Evolutionary conservation across 225 moss, liverwort and hornwort species (phyloP).

Genomic region (Antitrichia curtipendula): DNA sequence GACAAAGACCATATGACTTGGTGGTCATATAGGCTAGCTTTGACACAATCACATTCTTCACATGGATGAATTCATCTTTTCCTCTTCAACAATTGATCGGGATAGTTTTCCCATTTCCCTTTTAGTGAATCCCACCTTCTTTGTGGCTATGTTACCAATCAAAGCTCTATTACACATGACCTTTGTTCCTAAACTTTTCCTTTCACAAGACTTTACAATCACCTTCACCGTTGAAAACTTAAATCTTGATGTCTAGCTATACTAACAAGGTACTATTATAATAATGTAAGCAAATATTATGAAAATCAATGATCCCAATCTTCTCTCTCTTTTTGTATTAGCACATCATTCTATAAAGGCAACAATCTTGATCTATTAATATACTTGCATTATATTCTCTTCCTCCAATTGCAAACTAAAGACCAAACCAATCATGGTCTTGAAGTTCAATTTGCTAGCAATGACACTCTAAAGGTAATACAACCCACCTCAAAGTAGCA

Average conservation of each 20-base stretch:
- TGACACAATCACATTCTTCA: background rate
- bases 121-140: too few relatives aligned
- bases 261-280: background rate
- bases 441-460: background rate
- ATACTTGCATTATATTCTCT: background rate
- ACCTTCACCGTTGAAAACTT: background rate
- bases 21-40: background rate
- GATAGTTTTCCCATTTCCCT: background rate
- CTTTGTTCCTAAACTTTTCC: background rate
- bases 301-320: background rate
- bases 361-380: background rate
- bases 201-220: background rate
- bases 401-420: background rate
- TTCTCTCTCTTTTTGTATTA: background rate
- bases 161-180: background rate
- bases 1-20: background rate
- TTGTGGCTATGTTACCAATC: background rate
- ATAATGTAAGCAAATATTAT: background rate
- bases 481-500: background rate
- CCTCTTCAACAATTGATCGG: accelerated
- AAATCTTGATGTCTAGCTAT: background rate
- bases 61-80: background rate
- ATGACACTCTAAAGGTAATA: background rate
- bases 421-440: too few relatives aligned
- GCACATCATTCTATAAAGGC: background rate